Evolutionary conservation across 768 basidiomycete species (phyloP).

Genomic region (Podaxis sp.): DNA sequence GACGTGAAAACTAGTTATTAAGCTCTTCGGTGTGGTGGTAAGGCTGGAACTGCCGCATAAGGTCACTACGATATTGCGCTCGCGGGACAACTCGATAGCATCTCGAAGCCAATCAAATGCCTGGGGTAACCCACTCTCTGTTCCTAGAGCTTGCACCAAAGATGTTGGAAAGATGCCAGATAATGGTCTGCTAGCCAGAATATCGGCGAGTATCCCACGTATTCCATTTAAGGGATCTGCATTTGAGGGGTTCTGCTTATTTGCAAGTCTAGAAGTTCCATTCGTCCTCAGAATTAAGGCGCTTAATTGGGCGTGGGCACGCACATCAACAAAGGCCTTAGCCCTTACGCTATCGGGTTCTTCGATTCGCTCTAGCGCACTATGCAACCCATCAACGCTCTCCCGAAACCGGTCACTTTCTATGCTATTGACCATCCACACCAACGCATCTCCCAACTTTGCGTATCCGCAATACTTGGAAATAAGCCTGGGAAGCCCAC

Average conservation of each 20-base stretch:
- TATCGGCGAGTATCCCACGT: slow-evolving; percentile 23
- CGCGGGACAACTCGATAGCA: neutral
- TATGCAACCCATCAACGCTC: slow-evolving; percentile 43
- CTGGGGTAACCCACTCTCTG: slow-evolving; percentile 26
- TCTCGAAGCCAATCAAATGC: slow-evolving; percentile 35
- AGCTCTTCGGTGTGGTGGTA: slow-evolving; percentile 18
- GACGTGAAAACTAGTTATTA: slow-evolving; percentile 30
- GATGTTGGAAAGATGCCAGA: slow-evolving; percentile 24
- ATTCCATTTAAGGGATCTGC: slow-evolving; percentile 47
- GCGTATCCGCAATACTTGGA: slow-evolving; percentile 17
- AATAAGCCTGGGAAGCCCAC: slow-evolving; percentile 14
- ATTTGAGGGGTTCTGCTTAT: slow-evolving; percentile 57
- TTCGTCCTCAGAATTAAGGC: neutral
- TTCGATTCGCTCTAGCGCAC: slow-evolving; percentile 27
- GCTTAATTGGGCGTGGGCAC: neutral
- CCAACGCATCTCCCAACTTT: slow-evolving; percentile 43
- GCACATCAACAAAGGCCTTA: slow-evolving; percentile 29
- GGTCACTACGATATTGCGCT: neutral
- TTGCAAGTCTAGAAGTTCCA: slow-evolving; percentile 39
- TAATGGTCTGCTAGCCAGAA: slow-evolving; percentile 23
- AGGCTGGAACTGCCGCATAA: neutral
- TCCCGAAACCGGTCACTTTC: slow-evolving; percentile 44
- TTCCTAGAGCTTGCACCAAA: slow-evolving; percentile 5
- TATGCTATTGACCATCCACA: slow-evolving; percentile 59
- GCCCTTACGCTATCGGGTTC: neutral